Base-by-base conservation (phyloP, 2,329 filamentous ascomycete genomes). In the Byssoonygena ceratinophila region DNA sequence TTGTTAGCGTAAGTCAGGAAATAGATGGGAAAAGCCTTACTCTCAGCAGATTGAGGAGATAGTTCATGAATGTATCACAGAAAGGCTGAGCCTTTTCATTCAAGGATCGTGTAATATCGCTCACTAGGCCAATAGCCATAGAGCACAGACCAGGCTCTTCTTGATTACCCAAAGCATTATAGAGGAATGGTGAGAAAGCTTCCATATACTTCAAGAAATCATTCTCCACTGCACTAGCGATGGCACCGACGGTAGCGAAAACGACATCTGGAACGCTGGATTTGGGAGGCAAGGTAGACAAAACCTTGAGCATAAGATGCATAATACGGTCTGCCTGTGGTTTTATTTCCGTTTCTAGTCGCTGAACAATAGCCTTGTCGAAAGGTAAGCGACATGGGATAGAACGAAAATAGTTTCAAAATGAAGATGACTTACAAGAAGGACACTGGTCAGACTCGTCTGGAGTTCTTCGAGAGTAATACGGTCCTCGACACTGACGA, bases 161-260 rank as follows among this genome's bases (percentile, higher is more conserved):
- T 66, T 95, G 89, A 76, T 97, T 97, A 64, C 84, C 85, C 27
- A 98, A 82, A 25, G 92, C 92, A 61, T 88, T 94, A 77, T 92
- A 92, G 46, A 98, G 76, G 80, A 88, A 96, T 8, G 89, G 89
- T 41, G 83, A 78, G 71, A 98, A 98, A 1, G 87, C 81, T 39
- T 95, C 88, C 91, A 98, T 97, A 76, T 98, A 98, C 74, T 94
- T 92, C 67, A 84, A 75, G 69, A 98, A 98, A 60, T 91, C 88
- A 51, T 89, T 87, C 66, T 96, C 90, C 63, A 97, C 78, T 36
- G 90, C 86, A 62, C 86, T 94, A 37, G 92, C 86, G 56, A 98
- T 78, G n/a, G 87, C 83, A 66, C 91, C 92, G 63, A 97, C 85
- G 54, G 88, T 86, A 48, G 89, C 87, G 64, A 98, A 97, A 55